These are phyloP conservation scores for Globisporangium takayamanum DNA, from an alignment of 352 stramenopile species.

Conservation along the genomic window DNA sequence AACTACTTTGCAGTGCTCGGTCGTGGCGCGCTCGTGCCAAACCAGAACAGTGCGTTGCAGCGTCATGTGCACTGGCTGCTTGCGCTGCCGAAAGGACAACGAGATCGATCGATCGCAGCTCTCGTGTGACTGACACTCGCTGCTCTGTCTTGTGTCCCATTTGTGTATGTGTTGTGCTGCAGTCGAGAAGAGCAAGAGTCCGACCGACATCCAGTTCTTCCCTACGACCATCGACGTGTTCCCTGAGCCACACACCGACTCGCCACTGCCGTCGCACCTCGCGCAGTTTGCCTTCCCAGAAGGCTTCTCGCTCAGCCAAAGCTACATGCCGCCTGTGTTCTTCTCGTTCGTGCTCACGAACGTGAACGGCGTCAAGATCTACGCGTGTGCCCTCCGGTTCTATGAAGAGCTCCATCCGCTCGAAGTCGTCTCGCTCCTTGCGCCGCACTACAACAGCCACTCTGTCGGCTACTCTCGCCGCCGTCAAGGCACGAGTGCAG, in stretches of 20 bases:
- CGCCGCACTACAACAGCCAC: conserved; percentile 41
- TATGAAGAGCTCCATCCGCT: conserved; percentile 77
- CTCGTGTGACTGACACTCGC: not conserved
- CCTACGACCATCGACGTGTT: conserved; percentile 60
- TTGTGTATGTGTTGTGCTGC: not conserved
- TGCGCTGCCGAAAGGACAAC: not conserved
- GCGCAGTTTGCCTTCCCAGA: conserved; percentile 79
- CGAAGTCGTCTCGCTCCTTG: conserved; percentile 69
- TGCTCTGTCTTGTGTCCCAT: not conserved
- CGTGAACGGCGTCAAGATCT: conserved; percentile 73
- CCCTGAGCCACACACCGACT: conserved; percentile 51
- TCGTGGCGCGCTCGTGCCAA: conserved; percentile 41
- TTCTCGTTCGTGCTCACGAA: conserved; percentile 86
- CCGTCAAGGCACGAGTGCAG: not conserved
- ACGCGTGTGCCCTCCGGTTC: conserved; percentile 72
- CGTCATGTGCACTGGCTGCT: not conserved
- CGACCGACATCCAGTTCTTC: conserved; percentile 63
- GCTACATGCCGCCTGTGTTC: conserved; percentile 51
- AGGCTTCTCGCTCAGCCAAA: conserved; percentile 53
- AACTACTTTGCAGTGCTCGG: conserved; percentile 83
- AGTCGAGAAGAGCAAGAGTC: conserved; percentile 72
- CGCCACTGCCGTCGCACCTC: conserved; percentile 54
- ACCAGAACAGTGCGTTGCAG: conserved; percentile 52
- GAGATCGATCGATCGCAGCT: not conserved
- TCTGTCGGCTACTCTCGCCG: conserved; percentile 19